Percentiles rank a stretch among this genome's conserved stretches.
phyloP scores from a whole-genome alignment of 192 early-diverging fungal genomes.

The Coemansia asiatica region DNA sequence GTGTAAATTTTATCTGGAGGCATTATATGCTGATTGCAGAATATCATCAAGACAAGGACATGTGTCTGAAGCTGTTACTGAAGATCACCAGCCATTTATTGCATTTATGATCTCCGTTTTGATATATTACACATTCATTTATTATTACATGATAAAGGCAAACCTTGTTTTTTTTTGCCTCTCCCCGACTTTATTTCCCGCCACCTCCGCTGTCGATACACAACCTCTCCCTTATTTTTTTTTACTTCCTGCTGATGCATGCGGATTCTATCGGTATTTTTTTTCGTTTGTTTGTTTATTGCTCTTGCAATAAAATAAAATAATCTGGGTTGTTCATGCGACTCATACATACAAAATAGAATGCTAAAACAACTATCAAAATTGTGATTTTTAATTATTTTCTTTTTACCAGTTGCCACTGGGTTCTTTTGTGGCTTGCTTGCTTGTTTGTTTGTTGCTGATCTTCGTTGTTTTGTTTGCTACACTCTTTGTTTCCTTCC shows the following conservation, averaged over 20 bases:
- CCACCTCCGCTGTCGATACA: not conserved
- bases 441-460: conserved; percentile 1
- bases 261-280: not conserved
- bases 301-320: not conserved
- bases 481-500: not conserved
- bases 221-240: not conserved
- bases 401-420: conserved; percentile 8
- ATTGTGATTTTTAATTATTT: conserved; percentile 2
- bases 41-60: not conserved
- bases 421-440: conserved; percentile 8
- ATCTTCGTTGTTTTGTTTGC: not conserved
- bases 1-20: not conserved
- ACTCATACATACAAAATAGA: not conserved
- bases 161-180: not conserved
- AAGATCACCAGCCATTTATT: not conserved
- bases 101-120: not conserved
- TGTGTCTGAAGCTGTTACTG: not conserved
- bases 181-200: not conserved
- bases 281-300: no score
- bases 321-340: not conserved
- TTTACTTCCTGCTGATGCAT: not conserved
- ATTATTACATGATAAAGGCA: not conserved
- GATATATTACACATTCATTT: not conserved
- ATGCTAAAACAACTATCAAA: not conserved
- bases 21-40: not conserved